phyloP scores from a whole-genome alignment of 495 filamentous ascomycete genomes.

The Penicillium pancosmium region DNA sequence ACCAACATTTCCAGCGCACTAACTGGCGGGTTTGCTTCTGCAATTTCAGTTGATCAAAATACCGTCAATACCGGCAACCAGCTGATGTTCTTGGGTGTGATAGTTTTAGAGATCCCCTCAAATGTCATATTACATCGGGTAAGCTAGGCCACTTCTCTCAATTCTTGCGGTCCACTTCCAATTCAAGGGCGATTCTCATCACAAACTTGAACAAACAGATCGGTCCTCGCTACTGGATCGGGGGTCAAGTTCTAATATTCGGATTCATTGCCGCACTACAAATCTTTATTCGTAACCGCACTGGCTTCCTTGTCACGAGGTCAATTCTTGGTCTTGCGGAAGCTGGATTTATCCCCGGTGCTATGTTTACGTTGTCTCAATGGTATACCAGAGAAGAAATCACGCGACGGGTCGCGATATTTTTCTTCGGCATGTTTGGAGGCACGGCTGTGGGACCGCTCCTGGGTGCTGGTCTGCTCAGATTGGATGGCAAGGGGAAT shows the following conservation, averaged over 20 bases:
- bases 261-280: constrained; percentile 56
- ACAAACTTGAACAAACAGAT: constrained; percentile 29
- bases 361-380: constrained; percentile 57
- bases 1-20: constrained; percentile 48
- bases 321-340: constrained; percentile 54
- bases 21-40: constrained; percentile 46
- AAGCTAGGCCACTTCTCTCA: background rate
- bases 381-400: constrained; percentile 58
- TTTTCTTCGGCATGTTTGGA: constrained; percentile 55
- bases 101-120: constrained; percentile 56
- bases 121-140: constrained; percentile 45
- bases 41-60: constrained; percentile 49
- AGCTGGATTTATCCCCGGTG: constrained; percentile 59
- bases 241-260: constrained; percentile 53
- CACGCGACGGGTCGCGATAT: constrained; percentile 50
- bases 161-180: background rate
- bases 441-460: constrained; percentile 52
- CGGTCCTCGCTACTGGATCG: constrained; percentile 54
- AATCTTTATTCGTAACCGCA: constrained; percentile 49
- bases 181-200: background rate
- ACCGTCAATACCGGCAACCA: constrained; percentile 59
- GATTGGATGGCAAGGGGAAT: constrained; percentile 50
- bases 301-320: constrained; percentile 47
- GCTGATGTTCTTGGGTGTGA: constrained; percentile 55
- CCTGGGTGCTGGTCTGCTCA: constrained; percentile 46